Conservation (phyloP, 352 stramenopile genomes). For the Peronospora destructor region DNA sequence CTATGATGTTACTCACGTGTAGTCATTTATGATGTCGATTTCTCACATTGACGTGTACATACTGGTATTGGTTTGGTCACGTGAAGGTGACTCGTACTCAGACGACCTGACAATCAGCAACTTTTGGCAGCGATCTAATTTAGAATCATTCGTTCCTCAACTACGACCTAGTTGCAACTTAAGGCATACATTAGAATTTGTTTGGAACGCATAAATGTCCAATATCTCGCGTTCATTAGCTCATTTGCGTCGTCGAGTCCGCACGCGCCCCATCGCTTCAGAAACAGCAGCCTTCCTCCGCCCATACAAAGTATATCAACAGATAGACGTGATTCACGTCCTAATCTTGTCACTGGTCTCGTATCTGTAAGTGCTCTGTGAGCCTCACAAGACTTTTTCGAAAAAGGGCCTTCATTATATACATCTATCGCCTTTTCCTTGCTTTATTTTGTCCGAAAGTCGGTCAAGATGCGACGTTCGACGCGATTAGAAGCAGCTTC, state of each 20-base stretch:
- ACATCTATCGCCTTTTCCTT: constrained; percentile 18
- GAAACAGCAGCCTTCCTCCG: constrained; percentile 11
- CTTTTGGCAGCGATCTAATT: background rate
- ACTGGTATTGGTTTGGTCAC: background rate
- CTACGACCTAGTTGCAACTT: no score
- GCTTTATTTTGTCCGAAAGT: constrained; percentile 12
- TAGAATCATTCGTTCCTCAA: background rate
- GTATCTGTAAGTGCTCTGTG: constrained; percentile 13
- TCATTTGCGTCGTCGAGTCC: constrained; percentile 25
- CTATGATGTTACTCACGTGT: no score
- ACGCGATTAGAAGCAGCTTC: constrained; percentile 44
- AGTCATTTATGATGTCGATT: no score
- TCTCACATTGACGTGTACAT: no score
- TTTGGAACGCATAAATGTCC: background rate
- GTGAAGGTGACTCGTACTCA: constrained; percentile 6
- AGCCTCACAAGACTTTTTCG: constrained; percentile 1
- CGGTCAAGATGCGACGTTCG: constrained; percentile 50
- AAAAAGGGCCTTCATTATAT: background rate
- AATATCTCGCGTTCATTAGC: constrained; percentile 16
- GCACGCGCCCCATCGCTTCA: constrained; percentile 18
- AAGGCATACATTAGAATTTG: background rate
- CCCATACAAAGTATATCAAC: constrained; percentile 1
- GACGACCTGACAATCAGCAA: constrained; percentile 1
- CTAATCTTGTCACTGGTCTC: constrained; percentile 1
- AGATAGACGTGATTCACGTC: constrained; percentile 11